Evolutionary conservation across 2,329 filamentous ascomycete species (phyloP).

Genomic region (Albophoma yamanashiensis): DNA sequence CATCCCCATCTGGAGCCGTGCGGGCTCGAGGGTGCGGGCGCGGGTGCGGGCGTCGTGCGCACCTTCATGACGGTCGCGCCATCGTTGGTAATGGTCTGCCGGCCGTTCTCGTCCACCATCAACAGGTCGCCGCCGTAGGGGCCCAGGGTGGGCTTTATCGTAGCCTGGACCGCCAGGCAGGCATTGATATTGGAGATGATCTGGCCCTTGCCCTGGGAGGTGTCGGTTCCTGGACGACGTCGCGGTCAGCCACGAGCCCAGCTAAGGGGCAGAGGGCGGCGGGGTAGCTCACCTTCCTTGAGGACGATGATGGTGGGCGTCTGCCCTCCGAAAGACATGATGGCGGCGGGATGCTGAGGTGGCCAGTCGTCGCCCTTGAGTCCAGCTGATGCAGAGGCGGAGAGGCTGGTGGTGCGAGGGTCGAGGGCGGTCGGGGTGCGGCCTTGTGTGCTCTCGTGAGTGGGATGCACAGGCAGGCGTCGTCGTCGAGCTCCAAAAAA

Average conservation of each 20-base stretch:
- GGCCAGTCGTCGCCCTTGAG: constrained; percentile 17
- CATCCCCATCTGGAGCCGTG: background rate
- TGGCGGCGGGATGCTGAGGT: constrained; percentile 19
- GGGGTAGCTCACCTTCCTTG: constrained; percentile 66
- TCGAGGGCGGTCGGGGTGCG: background rate
- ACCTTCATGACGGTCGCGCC: constrained; percentile 99
- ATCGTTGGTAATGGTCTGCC: constrained; percentile 97
- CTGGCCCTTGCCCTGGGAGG: constrained; percentile 94
- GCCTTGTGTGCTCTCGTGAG: background rate
- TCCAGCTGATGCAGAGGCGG: background rate
- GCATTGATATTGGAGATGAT: constrained; percentile 98
- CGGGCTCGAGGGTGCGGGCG: background rate
- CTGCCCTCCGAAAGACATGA: constrained; percentile 94
- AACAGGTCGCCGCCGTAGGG: constrained; percentile 95
- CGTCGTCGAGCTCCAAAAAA: constrained; percentile 27
- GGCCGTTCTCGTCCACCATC: constrained; percentile 91
- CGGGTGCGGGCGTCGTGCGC: constrained; percentile 6
- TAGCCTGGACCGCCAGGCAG: constrained; percentile 88
- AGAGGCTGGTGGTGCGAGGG: background rate
- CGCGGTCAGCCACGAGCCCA: background rate
- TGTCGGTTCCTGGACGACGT: constrained; percentile 66
- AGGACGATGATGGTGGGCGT: constrained; percentile 97
- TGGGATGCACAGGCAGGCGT: background rate
- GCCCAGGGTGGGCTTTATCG: constrained; percentile 90
- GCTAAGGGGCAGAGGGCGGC: constrained; percentile 10